Base-by-base conservation (phyloP, 768 basidiomycete genomes). In the Trametes cinnabarina region DNA sequence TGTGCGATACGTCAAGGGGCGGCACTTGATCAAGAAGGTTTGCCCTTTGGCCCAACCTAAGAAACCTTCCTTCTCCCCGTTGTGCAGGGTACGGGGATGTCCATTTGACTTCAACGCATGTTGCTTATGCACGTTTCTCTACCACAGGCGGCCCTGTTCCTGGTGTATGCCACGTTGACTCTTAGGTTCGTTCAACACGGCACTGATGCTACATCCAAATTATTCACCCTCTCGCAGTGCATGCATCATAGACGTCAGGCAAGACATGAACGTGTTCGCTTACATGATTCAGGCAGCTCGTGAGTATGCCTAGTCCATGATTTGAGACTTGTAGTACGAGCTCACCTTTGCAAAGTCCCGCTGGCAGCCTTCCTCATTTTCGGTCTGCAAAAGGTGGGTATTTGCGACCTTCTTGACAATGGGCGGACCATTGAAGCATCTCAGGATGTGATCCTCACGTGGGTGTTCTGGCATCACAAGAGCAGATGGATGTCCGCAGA, bases 241-340 rank as follows among this genome's bases (percentile, higher is more conserved):
- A 9, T 66, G 59, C 46, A 47, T 66, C 14, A 46, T 61, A 44
- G 63, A 61, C 42, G 28, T 66, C n/a, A 48, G 40, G 30, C 41
- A 56, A 6, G 51, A 51, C 17, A 7, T 25, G 12, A 61, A 65
- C 19, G 60, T 71, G 3, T 77, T 76, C 64, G 77, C 32, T 11
- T 80, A 77, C 63, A 75, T 84, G 72, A 68, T 80, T 14, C 78
- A 80, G 50, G 83, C 83, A 28, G 72, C 77, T 14, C 60, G 83
- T 84, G 57, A 65, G 80, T 62, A 2, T 20, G 6, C 7, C 30
- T 32, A 7, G 30, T 32, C 30, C 7, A 32, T 32, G 2, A 7
- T 6, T 32, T 32, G 7, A 32, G 12, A 32, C 6, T 32, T 32
- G 37, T 4, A 15, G 17, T 17, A 54, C 10, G 50, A 55, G 12